Evolutionary conservation across 129 eudicot genomes (phyloP).

Genomic region (Cynara cardunculus): DNA sequence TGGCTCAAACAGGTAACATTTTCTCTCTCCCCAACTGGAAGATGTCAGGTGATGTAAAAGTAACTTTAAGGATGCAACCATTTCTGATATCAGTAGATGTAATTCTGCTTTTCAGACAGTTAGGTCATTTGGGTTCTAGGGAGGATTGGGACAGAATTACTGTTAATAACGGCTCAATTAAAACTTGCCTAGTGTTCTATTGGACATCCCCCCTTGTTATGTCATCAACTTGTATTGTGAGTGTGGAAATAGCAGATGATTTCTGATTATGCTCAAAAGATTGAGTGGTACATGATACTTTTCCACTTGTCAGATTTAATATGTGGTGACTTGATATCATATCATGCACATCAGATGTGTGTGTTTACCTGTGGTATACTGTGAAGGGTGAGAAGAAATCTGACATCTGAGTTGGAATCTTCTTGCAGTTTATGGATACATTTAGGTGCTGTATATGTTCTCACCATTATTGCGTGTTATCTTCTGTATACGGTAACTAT

Average conservation of each 20-base stretch:
- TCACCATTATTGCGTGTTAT: slow-evolving; percentile 43
- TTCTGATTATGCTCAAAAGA: not conserved
- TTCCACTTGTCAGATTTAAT: not conserved
- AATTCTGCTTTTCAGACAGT: not conserved
- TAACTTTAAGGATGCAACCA: not conserved
- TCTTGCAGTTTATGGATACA: slow-evolving; percentile 71
- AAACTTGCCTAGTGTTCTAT: not conserved
- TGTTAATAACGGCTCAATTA: not conserved
- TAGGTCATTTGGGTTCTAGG: not conserved
- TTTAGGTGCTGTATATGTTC: slow-evolving; percentile 51
- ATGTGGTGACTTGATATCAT: slow-evolving; percentile 4
- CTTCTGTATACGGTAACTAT: slow-evolving; percentile 52
- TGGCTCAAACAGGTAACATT: slow-evolving; percentile 55
- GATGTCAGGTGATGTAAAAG: not conserved
- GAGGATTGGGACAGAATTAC: not conserved
- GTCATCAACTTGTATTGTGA: not conserved
- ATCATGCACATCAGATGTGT: slow-evolving; percentile 4
- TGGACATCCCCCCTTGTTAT: not conserved
- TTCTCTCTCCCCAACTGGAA: not conserved
- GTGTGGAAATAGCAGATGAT: not conserved
- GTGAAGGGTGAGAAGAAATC: slow-evolving; percentile 7
- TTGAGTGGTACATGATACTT: not conserved
- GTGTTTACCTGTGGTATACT: not conserved
- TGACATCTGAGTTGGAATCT: slow-evolving; percentile 11
- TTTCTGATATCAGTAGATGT: not conserved